Evolutionary conservation across 2,329 filamentous ascomycete genomes (phyloP).

Genomic region (Pestalotiopsis sp.): DNA sequence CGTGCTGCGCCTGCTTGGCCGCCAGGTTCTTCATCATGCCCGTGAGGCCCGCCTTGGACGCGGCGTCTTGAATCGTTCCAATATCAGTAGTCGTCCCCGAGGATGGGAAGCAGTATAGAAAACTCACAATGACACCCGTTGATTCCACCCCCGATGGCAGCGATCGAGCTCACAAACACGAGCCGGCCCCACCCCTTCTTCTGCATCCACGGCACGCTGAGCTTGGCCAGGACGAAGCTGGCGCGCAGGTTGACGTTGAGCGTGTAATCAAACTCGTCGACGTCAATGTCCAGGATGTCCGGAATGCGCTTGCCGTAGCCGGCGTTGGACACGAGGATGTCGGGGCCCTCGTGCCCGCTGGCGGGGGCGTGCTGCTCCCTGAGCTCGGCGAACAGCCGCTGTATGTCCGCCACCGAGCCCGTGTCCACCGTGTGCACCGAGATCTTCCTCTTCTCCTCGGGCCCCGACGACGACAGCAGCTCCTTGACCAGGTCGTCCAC

Average conservation of each 20-base stretch:
- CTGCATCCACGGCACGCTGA: conserved; percentile 63
- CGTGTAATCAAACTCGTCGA: conserved; percentile 67
- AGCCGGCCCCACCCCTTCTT: conserved; percentile 63
- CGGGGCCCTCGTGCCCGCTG: conserved; percentile 47
- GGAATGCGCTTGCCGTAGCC: conserved; percentile 65
- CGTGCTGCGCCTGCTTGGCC: conserved; percentile 58
- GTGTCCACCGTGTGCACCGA: conserved; percentile 63
- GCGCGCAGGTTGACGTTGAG: conserved; percentile 64
- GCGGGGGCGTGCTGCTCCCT: conserved; percentile 43
- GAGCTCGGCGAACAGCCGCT: conserved; percentile 57
- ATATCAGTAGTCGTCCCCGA: not conserved
- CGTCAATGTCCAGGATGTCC: conserved; percentile 57
- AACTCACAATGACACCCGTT: conserved; percentile 56
- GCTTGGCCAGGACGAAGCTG: conserved; percentile 63
- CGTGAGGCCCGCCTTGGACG: conserved; percentile 63
- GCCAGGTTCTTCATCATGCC: conserved; percentile 69
- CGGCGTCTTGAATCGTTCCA: conserved; percentile 37
- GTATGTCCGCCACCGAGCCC: conserved; percentile 53
- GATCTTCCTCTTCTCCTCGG: conserved; percentile 33
- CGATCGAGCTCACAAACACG: conserved; percentile 65
- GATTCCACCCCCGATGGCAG: conserved; percentile 64
- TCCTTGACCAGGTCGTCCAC: conserved; percentile 30
- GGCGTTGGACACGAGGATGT: conserved; percentile 69
- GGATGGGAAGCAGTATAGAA: not conserved
- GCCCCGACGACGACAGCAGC: conserved; percentile 19